Base-by-base conservation (phyloP, 1,284 basidiomycete genomes). In the Cutaneotrichosporon sp. region DNA sequence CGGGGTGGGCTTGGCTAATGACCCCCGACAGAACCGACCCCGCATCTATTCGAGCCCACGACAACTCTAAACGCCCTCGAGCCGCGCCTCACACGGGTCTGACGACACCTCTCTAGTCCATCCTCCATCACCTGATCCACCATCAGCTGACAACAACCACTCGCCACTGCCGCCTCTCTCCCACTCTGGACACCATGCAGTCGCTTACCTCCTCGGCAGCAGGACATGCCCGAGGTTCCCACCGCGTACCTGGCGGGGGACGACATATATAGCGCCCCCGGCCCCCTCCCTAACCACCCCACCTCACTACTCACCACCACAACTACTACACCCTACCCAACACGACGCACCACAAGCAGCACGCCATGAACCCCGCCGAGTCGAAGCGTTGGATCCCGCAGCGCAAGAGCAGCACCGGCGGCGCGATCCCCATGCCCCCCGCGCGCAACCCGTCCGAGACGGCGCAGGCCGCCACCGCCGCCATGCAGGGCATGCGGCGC, bases 351-450 rank as follows among this genome's bases (percentile, higher is more conserved):
- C 33, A 36, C 33, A n/a, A 53, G n/a, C n/a, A 31, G 14, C 51
- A 38, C n/a, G n/a, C 0, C 51, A 53, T 53, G 51, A 53, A 53
- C 51, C 51, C 51, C 3, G 24, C 38, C 51, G 51, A 53, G 51
- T 24, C 33, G 22, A 53, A 53, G 51, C 51, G 22, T n/a, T 53
- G 34, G 34, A 25, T 25, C 20, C 51, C 33, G 20, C 34, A 36
- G 51, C 20, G 51, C 20, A 38, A 34, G 34, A 24, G 20, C 10
- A 38, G 22, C 34, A 22, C 20, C 33, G 10, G 13, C 18, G 20
- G 33, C 22, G 51, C 51, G 9, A 53, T 53, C 16, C 51, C 51
- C 34, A 53, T 53, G 51, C 51, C 51, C 5, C 51, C 51, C 13
- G 33, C 51, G 5, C 51, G 51, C 34, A 13, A 25, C 22, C 51